phyloP scores from a whole-genome alignment of 2,329 filamentous ascomycete species.

The Paradendryphiella salina region DNA sequence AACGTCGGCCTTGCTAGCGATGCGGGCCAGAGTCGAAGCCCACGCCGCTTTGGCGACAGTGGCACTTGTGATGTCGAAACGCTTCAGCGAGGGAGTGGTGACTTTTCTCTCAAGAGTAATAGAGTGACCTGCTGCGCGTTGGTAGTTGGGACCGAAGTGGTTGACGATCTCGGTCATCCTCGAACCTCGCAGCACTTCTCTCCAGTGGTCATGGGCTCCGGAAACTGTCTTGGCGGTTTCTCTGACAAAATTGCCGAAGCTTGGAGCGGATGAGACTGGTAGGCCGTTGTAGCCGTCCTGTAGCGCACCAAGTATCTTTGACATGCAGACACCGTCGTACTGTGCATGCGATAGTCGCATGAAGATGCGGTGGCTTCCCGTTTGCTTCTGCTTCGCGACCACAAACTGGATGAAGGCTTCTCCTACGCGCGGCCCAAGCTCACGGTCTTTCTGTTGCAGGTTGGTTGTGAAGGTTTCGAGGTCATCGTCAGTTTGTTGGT shows the following conservation, averaged over 20 bases:
- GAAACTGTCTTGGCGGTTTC: constrained; percentile 34
- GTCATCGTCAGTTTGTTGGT: constrained; percentile 36
- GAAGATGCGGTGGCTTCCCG: constrained; percentile 36
- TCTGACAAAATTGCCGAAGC: constrained; percentile 39
- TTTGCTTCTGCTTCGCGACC: constrained; percentile 38
- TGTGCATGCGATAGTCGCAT: constrained; percentile 43
- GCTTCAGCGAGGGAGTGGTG: constrained; percentile 25
- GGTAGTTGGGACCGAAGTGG: constrained; percentile 40
- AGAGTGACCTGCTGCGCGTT: constrained; percentile 36
- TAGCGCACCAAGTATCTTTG: constrained; percentile 35
- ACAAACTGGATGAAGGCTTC: constrained; percentile 41
- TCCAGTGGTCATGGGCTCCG: constrained; percentile 40
- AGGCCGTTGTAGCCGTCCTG: constrained; percentile 41
- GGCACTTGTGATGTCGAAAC: constrained; percentile 46
- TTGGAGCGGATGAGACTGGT: constrained; percentile 37
- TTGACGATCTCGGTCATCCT: constrained; percentile 44
- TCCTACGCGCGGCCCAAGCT: constrained; percentile 35
- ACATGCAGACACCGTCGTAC: constrained; percentile 42
- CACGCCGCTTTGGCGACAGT: constrained; percentile 54
- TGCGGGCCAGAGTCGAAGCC: constrained; percentile 47
- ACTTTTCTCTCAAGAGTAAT: constrained; percentile 35
- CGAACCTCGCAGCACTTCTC: constrained; percentile 36
- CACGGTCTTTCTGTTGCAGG: constrained; percentile 36
- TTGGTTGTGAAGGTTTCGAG: constrained; percentile 36
- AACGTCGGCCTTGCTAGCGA: constrained; percentile 46